Base-by-base conservation (phyloP, 1,284 basidiomycete genomes). In the Papiliotrema flavescens region DNA sequence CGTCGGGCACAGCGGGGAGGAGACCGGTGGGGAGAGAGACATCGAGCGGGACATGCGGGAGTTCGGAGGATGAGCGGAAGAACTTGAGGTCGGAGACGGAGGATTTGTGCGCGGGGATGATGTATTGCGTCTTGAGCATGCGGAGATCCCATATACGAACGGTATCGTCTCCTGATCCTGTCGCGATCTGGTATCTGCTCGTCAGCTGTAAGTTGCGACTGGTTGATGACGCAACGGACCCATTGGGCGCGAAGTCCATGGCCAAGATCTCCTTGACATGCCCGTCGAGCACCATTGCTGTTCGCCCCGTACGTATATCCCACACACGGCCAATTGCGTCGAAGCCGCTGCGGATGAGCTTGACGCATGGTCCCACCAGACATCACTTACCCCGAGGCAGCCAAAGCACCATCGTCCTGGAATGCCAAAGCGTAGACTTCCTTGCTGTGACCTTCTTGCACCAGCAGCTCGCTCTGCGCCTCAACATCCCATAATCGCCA, bases 61-160 rank as follows among this genome's bases (percentile, higher is more conserved):
- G 60, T 57, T 78, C 71, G 14, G 49, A 52, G 5, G 64, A 59
- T 7, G 76, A 69, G 36, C 85, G 83, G 84, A 92, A 98, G 81
- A 97, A 99, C 22, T 89, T 86, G 40, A 99, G 82, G 66, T 99
- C 96, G 11, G 95, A 88, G 48, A 98, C 89, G 65, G 93, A 93
- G 36, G 89, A 93, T 37, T 87, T 84, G 79, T 98, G 96, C 0
- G 94, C 96, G 1, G 95, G 93, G 60, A 98, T 97, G 22, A 92
- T 97, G 76, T 97, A 93, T n/a, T 94, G 79, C 20, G 90, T 86
- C 67, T 87, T 89, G 26, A 97, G 82, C 2, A 89, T 87, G 24
- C 96, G 86, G 79, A 98, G 86, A 77, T 99, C 96, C 96, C 96
- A 99, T 79, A 98, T 92, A 42, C 93, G 86, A 62, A 98, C 89